A percentile compares a stretch with the other conserved stretches of the same genome.
These are phyloP conservation scores for Pleochaeta shiraiana DNA, from an alignment of 2,329 filamentous ascomycete species.

Conservation along the genomic window DNA sequence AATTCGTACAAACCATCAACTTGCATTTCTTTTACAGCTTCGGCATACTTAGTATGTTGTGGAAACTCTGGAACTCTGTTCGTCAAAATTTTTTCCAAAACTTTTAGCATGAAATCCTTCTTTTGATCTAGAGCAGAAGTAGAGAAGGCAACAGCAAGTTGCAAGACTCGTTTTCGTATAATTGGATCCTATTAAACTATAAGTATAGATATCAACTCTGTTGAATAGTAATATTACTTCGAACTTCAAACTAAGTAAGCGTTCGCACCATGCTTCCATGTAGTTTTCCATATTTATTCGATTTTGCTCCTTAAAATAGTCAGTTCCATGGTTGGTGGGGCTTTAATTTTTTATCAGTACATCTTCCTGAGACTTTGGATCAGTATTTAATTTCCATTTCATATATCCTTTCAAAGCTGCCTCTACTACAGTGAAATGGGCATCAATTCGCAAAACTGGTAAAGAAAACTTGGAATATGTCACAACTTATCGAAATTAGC, in stretches of 20 bases:
- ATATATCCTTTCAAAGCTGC: slow-evolving; percentile 73
- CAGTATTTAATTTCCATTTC: slow-evolving; percentile 43
- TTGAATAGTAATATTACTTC: slow-evolving; percentile 22
- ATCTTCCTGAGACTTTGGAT: slow-evolving; percentile 26
- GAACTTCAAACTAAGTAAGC: slow-evolving; percentile 46
- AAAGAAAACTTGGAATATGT: slow-evolving; percentile 47
- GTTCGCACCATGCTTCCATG: slow-evolving; percentile 50
- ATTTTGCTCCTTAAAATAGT: slow-evolving; percentile 23
- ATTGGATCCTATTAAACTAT: slow-evolving; percentile 38
- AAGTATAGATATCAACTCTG: slow-evolving; percentile 17
- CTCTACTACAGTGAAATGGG: slow-evolving; percentile 76
- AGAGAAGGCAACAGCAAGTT: slow-evolving; percentile 67
- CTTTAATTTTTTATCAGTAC: slow-evolving; percentile 6
- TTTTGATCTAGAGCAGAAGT: slow-evolving; percentile 60
- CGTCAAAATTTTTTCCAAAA: slow-evolving; percentile 77
- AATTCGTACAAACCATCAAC: slow-evolving; percentile 68
- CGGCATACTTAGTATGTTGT: slow-evolving; percentile 52
- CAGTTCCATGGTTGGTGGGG: slow-evolving; percentile 6
- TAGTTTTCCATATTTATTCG: slow-evolving; percentile 36
- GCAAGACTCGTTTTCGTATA: slow-evolving; percentile 60
- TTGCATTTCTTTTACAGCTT: slow-evolving; percentile 78
- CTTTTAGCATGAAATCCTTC: slow-evolving; percentile 63
- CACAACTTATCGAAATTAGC: slow-evolving; percentile 21
- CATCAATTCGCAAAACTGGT: slow-evolving; percentile 60
- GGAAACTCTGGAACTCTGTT: slow-evolving; percentile 56